Evolutionary conservation across 768 basidiomycete genomes (phyloP).

Genomic region (Amanita fuliginea): DNA sequence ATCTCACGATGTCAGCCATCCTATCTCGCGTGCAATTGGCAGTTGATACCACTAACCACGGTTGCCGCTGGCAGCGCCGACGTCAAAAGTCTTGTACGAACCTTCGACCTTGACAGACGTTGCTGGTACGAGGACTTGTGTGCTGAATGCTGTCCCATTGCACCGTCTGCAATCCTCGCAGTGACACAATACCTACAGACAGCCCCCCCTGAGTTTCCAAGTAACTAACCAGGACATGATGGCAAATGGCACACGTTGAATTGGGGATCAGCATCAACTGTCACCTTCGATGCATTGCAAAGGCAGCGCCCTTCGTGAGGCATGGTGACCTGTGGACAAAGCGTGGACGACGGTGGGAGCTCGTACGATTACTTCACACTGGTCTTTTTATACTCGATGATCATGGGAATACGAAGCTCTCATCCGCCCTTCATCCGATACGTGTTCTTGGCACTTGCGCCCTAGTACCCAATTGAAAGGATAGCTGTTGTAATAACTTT

Average conservation of each 20-base stretch:
- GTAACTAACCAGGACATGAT: background rate
- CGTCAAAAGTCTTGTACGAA: conserved; percentile 4
- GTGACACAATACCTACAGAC: conserved; percentile 7
- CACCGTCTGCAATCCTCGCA: conserved; percentile 8
- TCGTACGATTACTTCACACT: no score
- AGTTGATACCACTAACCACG: background rate
- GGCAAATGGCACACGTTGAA: background rate
- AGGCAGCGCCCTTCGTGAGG: conserved; percentile 7
- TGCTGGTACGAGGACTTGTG: conserved; percentile 5
- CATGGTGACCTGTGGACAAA: conserved; percentile 6
- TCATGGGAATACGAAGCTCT: no score
- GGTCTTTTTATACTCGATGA: no score
- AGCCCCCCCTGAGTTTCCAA: background rate
- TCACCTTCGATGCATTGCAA: conserved; percentile 4
- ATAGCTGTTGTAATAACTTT: no score
- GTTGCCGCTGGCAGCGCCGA: conserved; percentile 4
- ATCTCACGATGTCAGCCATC: no score
- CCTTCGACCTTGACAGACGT: conserved; percentile 6
- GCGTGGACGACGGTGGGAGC: no score
- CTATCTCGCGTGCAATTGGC: background rate
- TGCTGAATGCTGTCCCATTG: conserved; percentile 8
- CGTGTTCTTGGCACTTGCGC: no score
- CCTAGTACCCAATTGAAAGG: no score
- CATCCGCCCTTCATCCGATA: no score
- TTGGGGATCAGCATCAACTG: background rate